These are phyloP conservation scores for Draba incana DNA, from an alignment of 345 rosid genomes.

Conservation along the genomic window DNA sequence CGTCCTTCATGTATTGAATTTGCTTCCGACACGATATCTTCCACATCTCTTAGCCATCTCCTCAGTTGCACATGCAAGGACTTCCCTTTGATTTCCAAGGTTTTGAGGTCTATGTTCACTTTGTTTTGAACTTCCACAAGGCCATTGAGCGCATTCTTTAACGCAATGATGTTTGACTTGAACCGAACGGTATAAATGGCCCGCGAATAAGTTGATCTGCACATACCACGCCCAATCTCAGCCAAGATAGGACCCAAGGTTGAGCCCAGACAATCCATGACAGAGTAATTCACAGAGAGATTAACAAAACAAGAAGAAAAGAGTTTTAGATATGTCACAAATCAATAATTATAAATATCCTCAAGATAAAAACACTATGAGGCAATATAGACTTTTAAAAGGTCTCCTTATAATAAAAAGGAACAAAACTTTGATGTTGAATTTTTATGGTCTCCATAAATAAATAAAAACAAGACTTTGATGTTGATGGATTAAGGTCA, in stretches of 20 bases:
- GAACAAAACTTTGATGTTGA: neutral
- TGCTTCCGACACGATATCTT: constrained; percentile 25
- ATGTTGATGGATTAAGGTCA: constrained; percentile 20
- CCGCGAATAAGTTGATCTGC: constrained; percentile 37
- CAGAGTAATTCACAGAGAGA: constrained; percentile 23
- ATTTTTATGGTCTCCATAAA: neutral
- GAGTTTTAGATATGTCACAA: neutral
- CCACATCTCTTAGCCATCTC: constrained; percentile 37
- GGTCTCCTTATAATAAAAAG: neutral
- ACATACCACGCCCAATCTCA: constrained; percentile 32
- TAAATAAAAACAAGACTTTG: neutral
- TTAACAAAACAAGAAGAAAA: neutral
- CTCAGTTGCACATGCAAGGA: constrained; percentile 32
- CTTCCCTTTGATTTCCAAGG: constrained; percentile 32
- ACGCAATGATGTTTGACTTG: constrained; percentile 36
- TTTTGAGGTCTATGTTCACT: constrained; percentile 29
- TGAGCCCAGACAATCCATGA: constrained; percentile 37
- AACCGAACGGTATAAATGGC: constrained; percentile 26
- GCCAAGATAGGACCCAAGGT: constrained; percentile 34
- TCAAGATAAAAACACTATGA: neutral
- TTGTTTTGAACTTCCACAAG: constrained; percentile 25
- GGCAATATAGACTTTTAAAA: constrained; percentile 5
- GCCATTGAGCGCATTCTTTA: constrained; percentile 30
- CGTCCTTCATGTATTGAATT: constrained; percentile 17
- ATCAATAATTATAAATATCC: neutral